Conservation (phyloP, 2,329 filamentous ascomycete species). For the Aotearoamyces nothofagi region DNA sequence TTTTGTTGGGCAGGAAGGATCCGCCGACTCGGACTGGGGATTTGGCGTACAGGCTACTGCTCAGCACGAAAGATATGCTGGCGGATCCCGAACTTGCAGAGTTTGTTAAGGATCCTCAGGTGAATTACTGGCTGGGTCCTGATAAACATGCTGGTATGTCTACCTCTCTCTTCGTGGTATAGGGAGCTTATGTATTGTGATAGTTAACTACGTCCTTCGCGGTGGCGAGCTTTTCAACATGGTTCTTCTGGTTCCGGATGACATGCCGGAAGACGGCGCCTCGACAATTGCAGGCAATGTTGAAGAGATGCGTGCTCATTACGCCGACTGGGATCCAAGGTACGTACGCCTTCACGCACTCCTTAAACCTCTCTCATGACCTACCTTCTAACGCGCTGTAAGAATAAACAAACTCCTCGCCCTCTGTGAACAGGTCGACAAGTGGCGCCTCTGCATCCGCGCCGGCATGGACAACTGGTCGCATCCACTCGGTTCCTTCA, state of each 20-base stretch:
- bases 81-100: conserved; percentile 25
- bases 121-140: conserved; percentile 31
- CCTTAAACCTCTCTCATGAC: too few species aligned
- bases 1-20: conserved; percentile 26
- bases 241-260: conserved; percentile 26
- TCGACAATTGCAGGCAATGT: conserved; percentile 23
- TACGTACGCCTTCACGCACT: background rate
- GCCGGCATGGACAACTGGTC: conserved; percentile 40
- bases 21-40: conserved; percentile 30
- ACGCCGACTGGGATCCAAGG: conserved; percentile 27
- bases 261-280: conserved; percentile 19
- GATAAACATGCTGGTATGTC: conserved; percentile 28
- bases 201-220: conserved; percentile 29
- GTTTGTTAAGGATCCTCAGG: conserved; percentile 23
- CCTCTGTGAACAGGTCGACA: conserved; percentile 38
- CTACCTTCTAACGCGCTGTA: too few species aligned
- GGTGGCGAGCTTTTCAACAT: conserved; percentile 28
- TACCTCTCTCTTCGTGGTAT: background rate
- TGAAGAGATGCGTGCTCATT: conserved; percentile 25
- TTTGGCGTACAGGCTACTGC: conserved; percentile 28
- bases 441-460: conserved; percentile 48
- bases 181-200: background rate
- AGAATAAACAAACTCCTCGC: conserved; percentile 36
- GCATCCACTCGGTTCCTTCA: conserved; percentile 36
- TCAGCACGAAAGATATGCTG: conserved; percentile 26